These are phyloP conservation scores for Ensete glaucum DNA, from an alignment of 176 grass and related monocot genomes.

Conservation along the genomic window DNA sequence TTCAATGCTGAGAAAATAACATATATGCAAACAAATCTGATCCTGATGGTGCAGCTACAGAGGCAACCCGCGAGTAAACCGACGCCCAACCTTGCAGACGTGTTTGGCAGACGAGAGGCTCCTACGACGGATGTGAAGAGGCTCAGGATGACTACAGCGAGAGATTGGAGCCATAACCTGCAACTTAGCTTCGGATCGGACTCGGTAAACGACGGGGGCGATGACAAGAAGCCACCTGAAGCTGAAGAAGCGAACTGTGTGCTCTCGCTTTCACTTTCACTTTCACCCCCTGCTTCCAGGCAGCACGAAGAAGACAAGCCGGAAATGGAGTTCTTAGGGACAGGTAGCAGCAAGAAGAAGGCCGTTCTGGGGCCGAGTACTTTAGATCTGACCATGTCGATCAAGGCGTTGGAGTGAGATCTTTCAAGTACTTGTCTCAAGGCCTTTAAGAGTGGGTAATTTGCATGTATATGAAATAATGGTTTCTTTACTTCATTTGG, in stretches of 20 bases:
- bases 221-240: slow-evolving; percentile 19
- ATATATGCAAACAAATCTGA: not conserved
- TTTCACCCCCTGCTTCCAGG: slow-evolving; percentile 22
- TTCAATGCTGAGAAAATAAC: not conserved
- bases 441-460: slow-evolving; percentile 18
- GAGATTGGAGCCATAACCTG: slow-evolving; percentile 33
- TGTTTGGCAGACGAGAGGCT: slow-evolving; percentile 10
- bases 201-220: slow-evolving; percentile 2
- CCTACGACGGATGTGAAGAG: slow-evolving; percentile 22
- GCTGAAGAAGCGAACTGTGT: slow-evolving; percentile 34
- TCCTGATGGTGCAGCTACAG: slow-evolving; percentile 23
- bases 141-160: slow-evolving; percentile 14
- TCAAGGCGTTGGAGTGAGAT: slow-evolving; percentile 99
- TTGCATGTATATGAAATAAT: too few species aligned
- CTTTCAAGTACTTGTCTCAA: slow-evolving; percentile 90
- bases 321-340: slow-evolving; percentile 27
- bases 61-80: not conserved
- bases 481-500: too few species aligned
- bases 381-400: slow-evolving; percentile 99
- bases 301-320: not conserved
- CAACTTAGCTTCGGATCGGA: slow-evolving; percentile 54
- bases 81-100: slow-evolving; percentile 5
- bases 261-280: slow-evolving; percentile 59
- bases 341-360: slow-evolving; percentile 48
- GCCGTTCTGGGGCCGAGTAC: slow-evolving; percentile 71